phyloP scores from a whole-genome alignment of 164 flowering plant genomes.

The Dillenia suffruticosa region DNA sequence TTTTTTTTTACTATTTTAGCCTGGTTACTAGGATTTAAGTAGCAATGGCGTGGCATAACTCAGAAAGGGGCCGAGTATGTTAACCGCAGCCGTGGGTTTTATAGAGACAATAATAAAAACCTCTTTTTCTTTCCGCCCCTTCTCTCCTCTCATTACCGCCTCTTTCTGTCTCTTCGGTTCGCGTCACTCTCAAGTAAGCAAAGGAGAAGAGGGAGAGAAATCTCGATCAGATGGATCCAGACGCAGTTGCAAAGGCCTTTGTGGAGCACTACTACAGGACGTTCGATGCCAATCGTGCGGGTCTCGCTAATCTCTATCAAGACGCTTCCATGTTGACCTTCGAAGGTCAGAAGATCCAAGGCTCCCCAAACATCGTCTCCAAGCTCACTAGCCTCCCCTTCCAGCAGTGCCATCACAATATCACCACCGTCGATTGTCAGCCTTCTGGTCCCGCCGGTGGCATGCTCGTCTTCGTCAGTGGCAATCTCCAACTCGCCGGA shows the following conservation, averaged over 20 bases:
- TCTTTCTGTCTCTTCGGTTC: background rate
- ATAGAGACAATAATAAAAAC: no score
- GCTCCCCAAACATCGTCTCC: conserved; percentile 55
- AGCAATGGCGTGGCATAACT: no score
- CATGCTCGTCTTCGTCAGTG: conserved; percentile 80
- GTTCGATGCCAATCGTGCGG: conserved; percentile 65
- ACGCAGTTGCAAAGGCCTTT: conserved; percentile 68
- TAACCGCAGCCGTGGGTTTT: no score
- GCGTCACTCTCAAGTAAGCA: background rate
- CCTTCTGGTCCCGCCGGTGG: conserved; percentile 82
- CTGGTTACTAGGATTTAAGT: no score
- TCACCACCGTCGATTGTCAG: conserved; percentile 86
- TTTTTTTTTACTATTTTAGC: no score
- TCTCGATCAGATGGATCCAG: conserved; percentile 61
- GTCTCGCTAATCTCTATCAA: conserved; percentile 61
- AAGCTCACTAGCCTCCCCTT: conserved; percentile 70
- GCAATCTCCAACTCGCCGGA: conserved; percentile 77
- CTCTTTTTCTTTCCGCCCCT: background rate
- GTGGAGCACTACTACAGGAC: conserved; percentile 89
- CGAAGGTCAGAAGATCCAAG: conserved; percentile 86
- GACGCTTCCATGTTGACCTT: conserved; percentile 75
- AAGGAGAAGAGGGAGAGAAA: background rate
- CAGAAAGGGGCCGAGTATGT: no score
- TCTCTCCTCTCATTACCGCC: background rate
- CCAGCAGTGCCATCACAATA: conserved; percentile 76